A percentile compares a stretch with the other conserved stretches of the same genome.
phyloP scores from a whole-genome alignment of 1,284 basidiomycete species.

The Trichosporon sp. region DNA sequence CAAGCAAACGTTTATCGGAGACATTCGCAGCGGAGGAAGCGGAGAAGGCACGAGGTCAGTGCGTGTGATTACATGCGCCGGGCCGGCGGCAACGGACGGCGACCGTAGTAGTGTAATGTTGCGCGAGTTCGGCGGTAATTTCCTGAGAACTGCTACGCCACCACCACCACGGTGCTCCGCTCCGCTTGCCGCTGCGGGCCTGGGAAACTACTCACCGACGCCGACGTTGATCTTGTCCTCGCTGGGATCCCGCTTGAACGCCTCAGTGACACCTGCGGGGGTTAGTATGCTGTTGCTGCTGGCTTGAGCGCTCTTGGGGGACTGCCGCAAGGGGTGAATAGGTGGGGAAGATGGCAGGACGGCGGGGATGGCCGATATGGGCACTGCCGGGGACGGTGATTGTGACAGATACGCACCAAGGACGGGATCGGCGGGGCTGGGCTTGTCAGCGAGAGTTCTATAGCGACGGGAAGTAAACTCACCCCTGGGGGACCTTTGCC shows the following conservation, averaged over 20 bases:
- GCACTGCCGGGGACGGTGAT: background rate
- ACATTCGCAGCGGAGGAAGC: background rate
- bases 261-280: constrained; percentile 41
- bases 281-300: background rate
- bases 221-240: constrained; percentile 95
- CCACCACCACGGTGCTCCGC: too few relatives aligned
- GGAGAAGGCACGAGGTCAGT: background rate
- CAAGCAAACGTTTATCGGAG: background rate
- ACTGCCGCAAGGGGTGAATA: background rate
- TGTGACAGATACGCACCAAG: constrained; percentile 21
- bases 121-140: background rate
- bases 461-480: background rate
- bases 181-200: too few relatives aligned
- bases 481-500: constrained; percentile 14
- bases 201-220: constrained; percentile 56
- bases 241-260: constrained; percentile 75
- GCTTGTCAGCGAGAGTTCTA: background rate
- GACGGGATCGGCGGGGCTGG: constrained; percentile 20
- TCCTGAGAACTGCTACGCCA: background rate
- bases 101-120: background rate
- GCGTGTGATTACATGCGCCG: background rate
- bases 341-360: background rate
- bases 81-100: constrained; percentile 6
- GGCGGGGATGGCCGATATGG: background rate
- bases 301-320: background rate